Conservation (phyloP, 176 grass and related monocot species). For the Carex parvula region DNA sequence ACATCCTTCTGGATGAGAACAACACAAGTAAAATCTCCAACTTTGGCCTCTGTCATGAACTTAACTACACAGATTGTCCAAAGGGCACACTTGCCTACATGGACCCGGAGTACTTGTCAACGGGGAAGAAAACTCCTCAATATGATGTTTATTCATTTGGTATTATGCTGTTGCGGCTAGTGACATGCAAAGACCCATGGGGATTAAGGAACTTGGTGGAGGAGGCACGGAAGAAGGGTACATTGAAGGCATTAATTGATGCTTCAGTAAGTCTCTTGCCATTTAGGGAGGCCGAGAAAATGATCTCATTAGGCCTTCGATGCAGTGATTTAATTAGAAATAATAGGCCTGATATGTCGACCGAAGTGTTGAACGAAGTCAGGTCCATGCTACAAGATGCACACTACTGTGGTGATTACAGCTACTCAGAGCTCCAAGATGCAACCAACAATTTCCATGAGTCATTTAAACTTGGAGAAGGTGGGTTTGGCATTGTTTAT, state of each 20-base stretch:
- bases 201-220: slow-evolving; percentile 38
- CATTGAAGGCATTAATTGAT: slow-evolving; percentile 42
- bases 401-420: background rate
- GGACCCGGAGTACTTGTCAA: background rate
- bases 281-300: slow-evolving; percentile 48
- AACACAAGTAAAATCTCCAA: slow-evolving; percentile 52
- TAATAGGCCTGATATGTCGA: slow-evolving; percentile 36
- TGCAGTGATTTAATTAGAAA: slow-evolving; percentile 35
- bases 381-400: slow-evolving; percentile 32
- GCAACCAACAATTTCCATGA: slow-evolving; percentile 29
- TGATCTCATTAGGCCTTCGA: slow-evolving; percentile 51
- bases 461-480: slow-evolving; percentile 24
- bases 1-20: slow-evolving; percentile 29
- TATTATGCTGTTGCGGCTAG: slow-evolving; percentile 47
- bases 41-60: slow-evolving; percentile 39
- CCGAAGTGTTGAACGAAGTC: slow-evolving; percentile 27
- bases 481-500: background rate
- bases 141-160: slow-evolving; percentile 68
- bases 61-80: background rate
- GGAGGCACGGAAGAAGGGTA: slow-evolving; percentile 38
- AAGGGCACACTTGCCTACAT: too few species aligned
- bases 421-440: background rate
- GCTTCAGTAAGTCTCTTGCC: slow-evolving; percentile 50
- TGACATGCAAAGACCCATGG: slow-evolving; percentile 39
- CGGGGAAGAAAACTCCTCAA: slow-evolving; percentile 30